Conservation (phyloP, 2,329 filamentous ascomycete genomes). For the Epichloe elymi region DNA sequence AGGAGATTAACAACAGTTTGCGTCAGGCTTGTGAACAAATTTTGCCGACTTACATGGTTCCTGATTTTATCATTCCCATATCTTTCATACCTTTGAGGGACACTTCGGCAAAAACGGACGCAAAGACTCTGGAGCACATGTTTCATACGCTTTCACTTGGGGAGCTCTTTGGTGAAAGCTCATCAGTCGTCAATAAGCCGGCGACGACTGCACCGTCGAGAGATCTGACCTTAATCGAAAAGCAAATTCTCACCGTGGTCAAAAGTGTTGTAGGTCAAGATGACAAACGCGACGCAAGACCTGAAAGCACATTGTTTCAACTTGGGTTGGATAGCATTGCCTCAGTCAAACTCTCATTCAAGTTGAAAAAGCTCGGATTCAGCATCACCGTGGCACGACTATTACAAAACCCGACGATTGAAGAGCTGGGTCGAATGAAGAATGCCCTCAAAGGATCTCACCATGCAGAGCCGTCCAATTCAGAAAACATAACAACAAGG, state of each 20-base stretch:
- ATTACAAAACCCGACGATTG: conserved; percentile 20
- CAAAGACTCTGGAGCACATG: conserved; percentile 1
- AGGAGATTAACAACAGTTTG: neutral
- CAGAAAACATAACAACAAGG: neutral
- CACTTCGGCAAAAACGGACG: conserved; percentile 5
- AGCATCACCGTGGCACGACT: conserved; percentile 20
- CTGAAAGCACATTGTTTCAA: conserved; percentile 16
- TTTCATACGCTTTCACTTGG: conserved; percentile 4
- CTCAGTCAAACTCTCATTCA: conserved; percentile 22
- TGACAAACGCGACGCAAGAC: neutral
- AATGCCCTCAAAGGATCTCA: neutral
- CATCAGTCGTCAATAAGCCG: neutral
- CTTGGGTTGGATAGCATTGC: conserved; percentile 25
- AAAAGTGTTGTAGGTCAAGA: neutral
- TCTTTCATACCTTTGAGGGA: conserved; percentile 3
- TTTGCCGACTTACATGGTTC: conserved; percentile 7
- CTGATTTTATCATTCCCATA: conserved; percentile 4
- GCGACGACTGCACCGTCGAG: neutral
- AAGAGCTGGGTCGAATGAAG: conserved; percentile 15
- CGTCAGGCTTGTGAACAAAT: neutral
- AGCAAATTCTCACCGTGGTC: neutral
- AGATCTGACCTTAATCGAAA: neutral
- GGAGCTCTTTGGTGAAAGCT: neutral
- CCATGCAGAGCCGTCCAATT: neutral
- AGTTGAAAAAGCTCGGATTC: conserved; percentile 20